phyloP scores from a whole-genome alignment of 352 stramenopile species.

The Globisporangium nodosum region DNA sequence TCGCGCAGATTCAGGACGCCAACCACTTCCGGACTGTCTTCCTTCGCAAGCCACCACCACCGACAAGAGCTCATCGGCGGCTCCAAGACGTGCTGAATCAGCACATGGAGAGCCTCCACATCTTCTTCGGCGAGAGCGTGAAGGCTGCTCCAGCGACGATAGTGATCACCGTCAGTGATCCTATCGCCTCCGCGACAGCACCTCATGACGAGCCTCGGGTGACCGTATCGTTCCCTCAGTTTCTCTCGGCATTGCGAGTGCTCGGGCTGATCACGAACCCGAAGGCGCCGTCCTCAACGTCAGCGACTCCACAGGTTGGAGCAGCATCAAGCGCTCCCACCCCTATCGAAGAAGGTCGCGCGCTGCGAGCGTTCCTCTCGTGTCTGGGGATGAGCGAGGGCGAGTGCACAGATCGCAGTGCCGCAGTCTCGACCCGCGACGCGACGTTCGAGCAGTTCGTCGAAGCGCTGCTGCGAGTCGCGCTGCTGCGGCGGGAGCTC shows the following conservation, averaged over 20 bases:
- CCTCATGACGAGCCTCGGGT: background rate
- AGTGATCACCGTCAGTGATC: too few relatives aligned
- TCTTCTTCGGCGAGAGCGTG: slow-evolving; percentile 39
- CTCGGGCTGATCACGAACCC: slow-evolving; percentile 22
- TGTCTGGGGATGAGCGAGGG: slow-evolving; percentile 32
- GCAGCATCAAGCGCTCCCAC: slow-evolving; percentile 2
- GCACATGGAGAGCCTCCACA: slow-evolving; percentile 25
- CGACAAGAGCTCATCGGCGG: slow-evolving; percentile 1
- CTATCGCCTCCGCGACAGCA: background rate
- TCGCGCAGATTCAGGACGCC: slow-evolving; percentile 57
- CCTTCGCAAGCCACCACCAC: slow-evolving; percentile 13
- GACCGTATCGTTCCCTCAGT: slow-evolving; percentile 25
- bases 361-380: slow-evolving; percentile 52
- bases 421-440: slow-evolving; percentile 4
- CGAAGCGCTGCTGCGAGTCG: slow-evolving; percentile 41
- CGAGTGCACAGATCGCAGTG: slow-evolving; percentile 10
- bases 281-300: background rate
- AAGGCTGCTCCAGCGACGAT: slow-evolving; percentile 4
- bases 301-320: background rate
- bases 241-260: slow-evolving; percentile 21
- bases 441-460: slow-evolving; percentile 38
- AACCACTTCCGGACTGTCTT: slow-evolving; percentile 61
- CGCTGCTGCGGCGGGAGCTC: slow-evolving; percentile 41
- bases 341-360: slow-evolving; percentile 40
- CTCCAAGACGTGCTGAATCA: slow-evolving; percentile 24